Conservation (phyloP, 2,329 filamentous ascomycete genomes). For the Curvularia eragrostidis region DNA sequence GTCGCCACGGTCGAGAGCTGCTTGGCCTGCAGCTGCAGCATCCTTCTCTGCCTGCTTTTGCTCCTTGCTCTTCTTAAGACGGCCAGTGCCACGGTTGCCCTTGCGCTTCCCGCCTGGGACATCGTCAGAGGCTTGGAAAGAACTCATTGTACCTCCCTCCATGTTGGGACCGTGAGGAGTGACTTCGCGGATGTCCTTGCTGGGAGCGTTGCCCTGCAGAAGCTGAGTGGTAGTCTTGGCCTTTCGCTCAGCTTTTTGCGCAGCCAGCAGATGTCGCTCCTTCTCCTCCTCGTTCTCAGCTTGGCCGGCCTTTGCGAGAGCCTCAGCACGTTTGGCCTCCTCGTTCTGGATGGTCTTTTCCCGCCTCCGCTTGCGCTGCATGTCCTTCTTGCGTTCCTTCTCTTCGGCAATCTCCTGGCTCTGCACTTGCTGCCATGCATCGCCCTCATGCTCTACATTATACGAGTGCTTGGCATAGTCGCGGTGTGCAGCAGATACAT, state of each 20-base stretch:
- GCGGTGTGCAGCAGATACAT: constrained; percentile 71
- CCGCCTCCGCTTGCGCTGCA: constrained; percentile 94
- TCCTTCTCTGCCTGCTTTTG: constrained; percentile 73
- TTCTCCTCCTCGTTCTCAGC: constrained; percentile 84
- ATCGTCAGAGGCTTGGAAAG: constrained; percentile 74
- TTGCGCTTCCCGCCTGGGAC: constrained; percentile 58
- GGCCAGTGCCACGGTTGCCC: constrained; percentile 61
- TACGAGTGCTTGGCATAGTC: constrained; percentile 77
- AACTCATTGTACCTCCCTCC: constrained; percentile 84
- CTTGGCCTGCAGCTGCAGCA: constrained; percentile 85
- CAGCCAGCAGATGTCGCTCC: constrained; percentile 80
- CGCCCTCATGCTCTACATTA: constrained; percentile 76
- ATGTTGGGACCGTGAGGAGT: constrained; percentile 78
- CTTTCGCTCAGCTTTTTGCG: constrained; percentile 90
- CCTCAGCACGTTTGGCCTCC: constrained; percentile 79
- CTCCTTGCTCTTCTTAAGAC: constrained; percentile 87
- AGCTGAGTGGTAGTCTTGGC: constrained; percentile 88
- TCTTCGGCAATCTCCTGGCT: constrained; percentile 90
- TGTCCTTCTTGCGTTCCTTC: constrained; percentile 99
- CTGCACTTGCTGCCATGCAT: constrained; percentile 84
- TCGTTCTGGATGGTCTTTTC: constrained; percentile 95
- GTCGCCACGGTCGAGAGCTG: constrained; percentile 79
- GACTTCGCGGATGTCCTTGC: constrained; percentile 75
- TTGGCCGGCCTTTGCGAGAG: constrained; percentile 76
- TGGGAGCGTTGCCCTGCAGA: constrained; percentile 78